Evolutionary conservation across 2,329 filamentous ascomycete genomes (phyloP), one percentile per base, ranked within the genome.

Genomic region (Podosphaera xanthii): DNA sequence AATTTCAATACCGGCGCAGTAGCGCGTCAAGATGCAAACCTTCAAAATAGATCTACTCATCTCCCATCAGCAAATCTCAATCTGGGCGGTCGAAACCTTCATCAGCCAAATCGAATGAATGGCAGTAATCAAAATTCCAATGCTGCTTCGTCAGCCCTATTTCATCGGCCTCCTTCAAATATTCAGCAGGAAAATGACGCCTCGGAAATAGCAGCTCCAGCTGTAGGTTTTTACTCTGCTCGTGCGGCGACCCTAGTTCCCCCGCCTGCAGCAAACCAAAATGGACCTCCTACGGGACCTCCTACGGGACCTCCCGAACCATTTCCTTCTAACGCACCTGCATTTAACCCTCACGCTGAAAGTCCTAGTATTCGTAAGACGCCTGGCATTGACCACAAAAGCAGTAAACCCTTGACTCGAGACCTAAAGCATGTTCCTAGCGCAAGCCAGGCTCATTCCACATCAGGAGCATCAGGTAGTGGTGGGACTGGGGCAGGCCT

Each of bases 331-430:
- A 71, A 72, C 6, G 73, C 73, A 4, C 76, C 80, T 10, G 73
- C 76, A 33, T 91, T 90, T 69, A 84, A 90, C 65, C 85, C 84
- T 2, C 82, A 82, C 60, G 77, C 81, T 4, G 84, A 90, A 66
- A 87, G 83, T 62, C 89, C 90, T 0, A 92, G 89, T 0, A 89
- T 95, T 67, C 81, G 87, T 62, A 90, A 91, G 68, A 96, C 91
- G 0, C 85, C 86, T 0, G 90, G 90, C 2, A 78, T 96, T 46
- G 88, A 96, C 66, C 87, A 94, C 67, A 81, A 73, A 31, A 83
- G 61, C 34, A 90, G 86, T 3, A 83, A 84, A 58, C 87, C 89
- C 0, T 72, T 95, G 1, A 77, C 77, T 3, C 78, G 77, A 62
- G 76, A 74, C 53, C 72, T 75, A 0, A 74, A 78, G 62, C 78